Conservation (phyloP, 306 rosid genomes). For the Trifolium fragiferum region DNA sequence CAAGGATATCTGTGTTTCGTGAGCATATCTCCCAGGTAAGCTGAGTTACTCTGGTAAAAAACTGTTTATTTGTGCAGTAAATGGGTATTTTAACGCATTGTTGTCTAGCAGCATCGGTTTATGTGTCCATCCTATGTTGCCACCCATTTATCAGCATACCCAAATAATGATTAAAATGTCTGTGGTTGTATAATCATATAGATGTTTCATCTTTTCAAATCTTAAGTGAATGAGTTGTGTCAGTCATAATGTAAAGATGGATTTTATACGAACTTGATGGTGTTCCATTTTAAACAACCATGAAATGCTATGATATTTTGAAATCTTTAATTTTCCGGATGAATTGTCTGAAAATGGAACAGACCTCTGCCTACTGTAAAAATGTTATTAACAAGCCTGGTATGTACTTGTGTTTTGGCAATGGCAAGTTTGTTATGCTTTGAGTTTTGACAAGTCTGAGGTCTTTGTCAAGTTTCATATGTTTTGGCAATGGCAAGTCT, state of each 20-base stretch:
- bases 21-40: conserved; percentile 64
- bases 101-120: conserved; percentile 63
- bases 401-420: too few species aligned
- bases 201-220: conserved; percentile 20
- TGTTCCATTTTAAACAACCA: too few species aligned
- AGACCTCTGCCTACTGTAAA: too few species aligned
- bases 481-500: too few species aligned
- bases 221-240: conserved; percentile 27
- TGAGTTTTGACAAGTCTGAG: too few species aligned
- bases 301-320: too few species aligned
- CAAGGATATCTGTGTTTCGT: conserved; percentile 55
- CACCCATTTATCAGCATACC: conserved; percentile 5
- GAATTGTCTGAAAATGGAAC: conserved; percentile 74
- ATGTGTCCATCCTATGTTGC: conserved; percentile 1
- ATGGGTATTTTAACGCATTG: conserved; percentile 40
- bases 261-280: not conserved
- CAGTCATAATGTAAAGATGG: conserved; percentile 30
- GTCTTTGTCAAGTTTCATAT: too few species aligned
- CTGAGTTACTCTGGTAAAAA: conserved; percentile 27
- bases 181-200: conserved; percentile 25
- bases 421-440: too few species aligned
- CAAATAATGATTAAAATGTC: conserved; percentile 3
- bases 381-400: not conserved
- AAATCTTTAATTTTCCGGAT: conserved; percentile 64
- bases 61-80: conserved; percentile 19